phyloP scores from a whole-genome alignment of 2,329 filamentous ascomycete genomes.

The Calycina marina region DNA sequence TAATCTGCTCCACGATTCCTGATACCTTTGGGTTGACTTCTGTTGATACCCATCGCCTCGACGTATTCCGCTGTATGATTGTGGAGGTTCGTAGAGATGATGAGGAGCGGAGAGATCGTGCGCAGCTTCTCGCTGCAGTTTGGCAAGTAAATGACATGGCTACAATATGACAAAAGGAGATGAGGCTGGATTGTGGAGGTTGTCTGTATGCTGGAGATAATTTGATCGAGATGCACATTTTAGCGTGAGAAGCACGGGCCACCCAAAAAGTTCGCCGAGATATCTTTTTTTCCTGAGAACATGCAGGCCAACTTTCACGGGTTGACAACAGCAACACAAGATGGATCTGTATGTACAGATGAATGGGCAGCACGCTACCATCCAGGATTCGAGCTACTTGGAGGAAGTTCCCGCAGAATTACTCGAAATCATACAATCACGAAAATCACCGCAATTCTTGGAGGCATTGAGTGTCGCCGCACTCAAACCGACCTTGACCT shows the following conservation, averaged over 20 bases:
- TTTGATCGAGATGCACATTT: no score
- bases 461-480: conserved; percentile 56
- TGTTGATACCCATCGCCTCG: conserved; percentile 77
- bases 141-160: conserved; percentile 49
- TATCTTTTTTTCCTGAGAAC: no score
- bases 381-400: conserved; percentile 38
- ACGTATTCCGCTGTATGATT: conserved; percentile 31
- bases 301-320: no score
- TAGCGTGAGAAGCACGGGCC: conserved; percentile 6
- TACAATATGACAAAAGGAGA: conserved; percentile 16
- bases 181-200: conserved; percentile 2
- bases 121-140: conserved; percentile 49
- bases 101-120: conserved; percentile 42
- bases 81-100: conserved; percentile 29
- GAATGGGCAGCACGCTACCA: conserved; percentile 36
- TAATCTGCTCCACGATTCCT: conserved; percentile 95
- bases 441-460: conserved; percentile 51
- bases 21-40: conserved; percentile 83
- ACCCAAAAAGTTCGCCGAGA: conserved; percentile 5
- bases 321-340: conserved; percentile 15
- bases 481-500: conserved; percentile 55
- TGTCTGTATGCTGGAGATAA: conserved; percentile 4
- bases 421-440: conserved; percentile 47
- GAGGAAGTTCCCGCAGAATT: conserved; percentile 55
- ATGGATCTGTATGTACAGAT: conserved; percentile 38